Evolutionary conservation across 306 rosid species (phyloP), one percentile per base, ranked within the genome.

Genomic region (Vigna hirtella): DNA sequence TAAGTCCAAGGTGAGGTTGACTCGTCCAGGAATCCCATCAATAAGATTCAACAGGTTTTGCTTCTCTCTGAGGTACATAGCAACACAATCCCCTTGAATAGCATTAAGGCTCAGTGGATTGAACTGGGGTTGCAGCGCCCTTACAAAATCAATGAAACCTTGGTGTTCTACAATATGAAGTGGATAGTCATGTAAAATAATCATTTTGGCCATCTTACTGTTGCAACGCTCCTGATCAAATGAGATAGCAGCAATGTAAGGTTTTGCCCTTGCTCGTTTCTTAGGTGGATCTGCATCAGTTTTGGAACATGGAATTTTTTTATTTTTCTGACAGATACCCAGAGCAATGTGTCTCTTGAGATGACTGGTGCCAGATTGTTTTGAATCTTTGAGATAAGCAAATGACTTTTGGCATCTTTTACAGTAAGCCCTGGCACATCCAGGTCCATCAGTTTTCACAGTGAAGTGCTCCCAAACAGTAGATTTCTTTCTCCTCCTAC

Each of bases 141-240:
- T 89, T 0, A 73, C 86, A 67, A 93, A 92, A 81, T 85, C 85
- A 64, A 83, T 65, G 81, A 95, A 92, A 64, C 97, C 98, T 18
- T 79, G 83, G 71, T 95, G 97, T 81, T 95, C 98, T n/a, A 93
- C 98, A 66, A 95, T 85, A 82, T 95, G 88, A 89, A 92, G 98
- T 42, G 98, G 97, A 84, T 95, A 93, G 49, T 88, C 98, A 28
- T 91, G 97, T 84, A 88, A 78, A 71, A 95, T 85, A 61, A 95
- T 87, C 99, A 95, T 89, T 81, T 82, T 84, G 28, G 94, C 96
- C 61, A 95, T 90, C 71, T 86, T 96, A 67, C 80, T 75, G 47
- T 85, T 87, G 84, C 96, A 87, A 70, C 72, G 78, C 70, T 87
- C 81, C 85, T 91, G 98, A 79, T 93, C 89, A 83, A 91, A 91